Conservation (phyloP, 2,329 filamentous ascomycete species). For the Xylaria multiplex region DNA sequence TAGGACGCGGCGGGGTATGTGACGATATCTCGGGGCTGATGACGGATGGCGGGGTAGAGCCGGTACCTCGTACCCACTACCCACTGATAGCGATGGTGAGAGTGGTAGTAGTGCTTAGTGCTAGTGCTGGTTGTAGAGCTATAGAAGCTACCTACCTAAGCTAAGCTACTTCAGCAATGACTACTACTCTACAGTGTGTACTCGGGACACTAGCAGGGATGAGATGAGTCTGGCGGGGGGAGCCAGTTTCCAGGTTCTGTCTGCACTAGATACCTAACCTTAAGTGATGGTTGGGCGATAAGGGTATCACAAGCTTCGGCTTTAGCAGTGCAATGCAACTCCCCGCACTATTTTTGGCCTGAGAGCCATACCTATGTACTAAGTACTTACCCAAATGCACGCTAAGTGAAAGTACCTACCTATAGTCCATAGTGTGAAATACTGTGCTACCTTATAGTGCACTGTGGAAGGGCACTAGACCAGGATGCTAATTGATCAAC, state of each 20-base stretch:
- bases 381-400: neutral
- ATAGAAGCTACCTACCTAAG: neutral
- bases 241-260: neutral
- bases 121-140: neutral
- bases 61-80: no score
- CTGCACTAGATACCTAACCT: neutral
- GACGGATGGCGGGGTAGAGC: conserved; percentile 31
- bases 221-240: neutral
- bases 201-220: conserved; percentile 27
- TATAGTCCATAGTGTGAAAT: no score
- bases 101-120: no score
- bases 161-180: no score
- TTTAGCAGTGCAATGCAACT: conserved; percentile 19
- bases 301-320: conserved; percentile 10
- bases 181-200: no score
- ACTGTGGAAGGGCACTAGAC: no score
- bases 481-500: neutral
- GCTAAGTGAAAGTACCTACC: neutral
- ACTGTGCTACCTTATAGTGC: no score
- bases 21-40: conserved; percentile 19
- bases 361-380: neutral
- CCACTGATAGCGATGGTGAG: no score
- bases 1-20: conserved; percentile 17
- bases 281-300: neutral
- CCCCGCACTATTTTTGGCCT: conserved; percentile 27